Evolutionary conservation across 2,329 filamentous ascomycete genomes (phyloP).

Genomic region (Arachnomyces sp.): DNA sequence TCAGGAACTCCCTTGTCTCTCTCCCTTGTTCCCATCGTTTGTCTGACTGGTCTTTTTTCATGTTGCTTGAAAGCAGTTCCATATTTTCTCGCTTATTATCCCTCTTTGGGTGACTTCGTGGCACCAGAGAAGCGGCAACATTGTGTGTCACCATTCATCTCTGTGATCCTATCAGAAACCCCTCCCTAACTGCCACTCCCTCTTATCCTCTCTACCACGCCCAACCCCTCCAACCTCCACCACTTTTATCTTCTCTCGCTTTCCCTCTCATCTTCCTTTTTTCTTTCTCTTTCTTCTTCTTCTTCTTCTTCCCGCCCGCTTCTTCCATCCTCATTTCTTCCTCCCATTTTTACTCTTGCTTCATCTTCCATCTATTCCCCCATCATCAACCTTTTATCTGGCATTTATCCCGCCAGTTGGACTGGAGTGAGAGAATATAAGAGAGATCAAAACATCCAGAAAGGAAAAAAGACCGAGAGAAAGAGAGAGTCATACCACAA

Average conservation of each 20-base stretch:
- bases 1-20: too few species aligned
- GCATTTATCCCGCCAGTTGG: too few species aligned
- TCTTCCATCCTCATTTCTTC: constrained; percentile 5
- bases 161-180: constrained; percentile 10
- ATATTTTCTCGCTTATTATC: background rate
- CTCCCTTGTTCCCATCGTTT: too few species aligned
- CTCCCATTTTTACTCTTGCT: constrained; percentile 6
- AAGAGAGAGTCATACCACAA: too few species aligned
- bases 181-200: constrained; percentile 1
- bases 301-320: constrained; percentile 15
- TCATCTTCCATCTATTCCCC: constrained; percentile 5
- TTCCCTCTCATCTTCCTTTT: constrained; percentile 20
- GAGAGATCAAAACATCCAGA: too few species aligned
- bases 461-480: too few species aligned
- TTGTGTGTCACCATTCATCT: constrained; percentile 10
- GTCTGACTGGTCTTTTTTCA: background rate
- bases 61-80: background rate
- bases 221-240: constrained; percentile 20
- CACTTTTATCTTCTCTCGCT: constrained; percentile 20
- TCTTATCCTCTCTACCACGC: constrained; percentile 9
- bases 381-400: background rate
- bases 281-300: constrained; percentile 22
- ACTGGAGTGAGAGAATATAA: too few species aligned
- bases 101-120: constrained; percentile 29
- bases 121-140: constrained; percentile 30